Conservation (phyloP, 192 early-diverging fungal genomes). For the Coemansia sp. region DNA sequence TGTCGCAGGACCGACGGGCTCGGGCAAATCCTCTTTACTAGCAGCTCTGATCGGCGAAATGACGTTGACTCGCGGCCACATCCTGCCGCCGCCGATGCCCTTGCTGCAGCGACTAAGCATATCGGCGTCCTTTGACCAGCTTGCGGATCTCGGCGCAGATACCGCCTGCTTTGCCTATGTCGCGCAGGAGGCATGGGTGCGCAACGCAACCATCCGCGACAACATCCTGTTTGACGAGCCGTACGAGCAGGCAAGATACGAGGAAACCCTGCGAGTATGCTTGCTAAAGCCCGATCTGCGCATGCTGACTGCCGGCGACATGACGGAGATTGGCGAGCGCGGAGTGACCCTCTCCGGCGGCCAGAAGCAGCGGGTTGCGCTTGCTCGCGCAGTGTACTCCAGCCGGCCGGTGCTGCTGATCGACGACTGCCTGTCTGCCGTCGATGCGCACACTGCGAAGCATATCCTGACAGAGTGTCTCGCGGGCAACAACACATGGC, state of each 20-base stretch:
- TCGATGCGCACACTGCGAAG: conserved; percentile 87
- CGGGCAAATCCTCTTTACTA: conserved; percentile 83
- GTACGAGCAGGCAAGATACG: background rate
- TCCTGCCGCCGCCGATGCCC: conserved; percentile 26
- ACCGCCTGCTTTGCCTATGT: no score
- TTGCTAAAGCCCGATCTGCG: conserved; percentile 78
- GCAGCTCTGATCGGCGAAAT: conserved; percentile 81
- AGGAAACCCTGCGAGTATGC: conserved; percentile 52
- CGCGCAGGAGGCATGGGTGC: no score
- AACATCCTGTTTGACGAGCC: conserved; percentile 75
- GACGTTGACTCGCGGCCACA: conserved; percentile 19
- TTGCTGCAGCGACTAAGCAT: no score
- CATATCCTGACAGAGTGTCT: conserved; percentile 78
- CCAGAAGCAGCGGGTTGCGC: no score
- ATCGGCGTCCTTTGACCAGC: no score
- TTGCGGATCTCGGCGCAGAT: no score
- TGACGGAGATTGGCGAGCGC: no score
- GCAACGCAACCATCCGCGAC: no score
- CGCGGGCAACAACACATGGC: conserved; percentile 37
- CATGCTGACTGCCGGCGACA: no score
- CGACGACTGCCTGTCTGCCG: conserved; percentile 89
- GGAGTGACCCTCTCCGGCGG: no score
- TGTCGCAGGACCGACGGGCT: conserved; percentile 82
- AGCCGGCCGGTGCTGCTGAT: conserved; percentile 55
- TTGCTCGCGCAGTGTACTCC: conserved; percentile 77